These are phyloP conservation scores for Pseudogymnoascus sp. DNA, from an alignment of 2,329 filamentous ascomycete species.

Conservation along the genomic window DNA sequence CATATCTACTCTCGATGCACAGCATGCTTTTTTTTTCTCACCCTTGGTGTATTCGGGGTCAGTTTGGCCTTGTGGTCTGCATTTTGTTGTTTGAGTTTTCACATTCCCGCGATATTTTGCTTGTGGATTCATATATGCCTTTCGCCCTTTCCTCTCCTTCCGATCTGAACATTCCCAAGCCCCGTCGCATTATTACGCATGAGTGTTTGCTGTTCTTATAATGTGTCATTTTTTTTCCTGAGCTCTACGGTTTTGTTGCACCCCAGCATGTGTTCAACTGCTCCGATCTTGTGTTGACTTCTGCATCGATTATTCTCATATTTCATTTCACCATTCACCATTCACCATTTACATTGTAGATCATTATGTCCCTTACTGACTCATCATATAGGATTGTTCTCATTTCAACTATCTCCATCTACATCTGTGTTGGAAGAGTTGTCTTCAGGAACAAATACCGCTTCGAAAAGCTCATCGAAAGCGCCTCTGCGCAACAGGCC, in stretches of 20 bases:
- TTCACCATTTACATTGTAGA: not conserved
- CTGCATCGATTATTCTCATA: not conserved
- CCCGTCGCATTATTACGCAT: not conserved
- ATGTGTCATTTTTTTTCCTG: not conserved
- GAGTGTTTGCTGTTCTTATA: not conserved
- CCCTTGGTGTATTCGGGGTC: not conserved
- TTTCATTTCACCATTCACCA: not conserved
- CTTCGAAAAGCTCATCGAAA: constrained; percentile 40
- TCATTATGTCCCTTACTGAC: constrained; percentile 18
- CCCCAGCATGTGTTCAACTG: not conserved
- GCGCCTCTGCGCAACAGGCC: not conserved
- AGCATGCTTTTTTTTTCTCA: not conserved
- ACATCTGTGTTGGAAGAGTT: constrained; percentile 54
- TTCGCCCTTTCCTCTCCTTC: not conserved
- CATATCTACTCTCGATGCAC: not conserved
- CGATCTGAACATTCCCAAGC: not conserved
- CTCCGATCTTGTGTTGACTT: not conserved
- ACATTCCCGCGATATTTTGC: not conserved
- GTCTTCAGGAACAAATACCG: constrained; percentile 61
- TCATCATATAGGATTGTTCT: constrained; percentile 45
- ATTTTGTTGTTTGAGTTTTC: not conserved
- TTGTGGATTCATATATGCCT: not conserved
- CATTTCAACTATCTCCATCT: constrained; percentile 54
- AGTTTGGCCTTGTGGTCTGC: not conserved
- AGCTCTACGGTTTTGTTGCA: not conserved